phyloP scores from a whole-genome alignment of 176 grass and related monocot species.

The Metroxylon sagu region DNA sequence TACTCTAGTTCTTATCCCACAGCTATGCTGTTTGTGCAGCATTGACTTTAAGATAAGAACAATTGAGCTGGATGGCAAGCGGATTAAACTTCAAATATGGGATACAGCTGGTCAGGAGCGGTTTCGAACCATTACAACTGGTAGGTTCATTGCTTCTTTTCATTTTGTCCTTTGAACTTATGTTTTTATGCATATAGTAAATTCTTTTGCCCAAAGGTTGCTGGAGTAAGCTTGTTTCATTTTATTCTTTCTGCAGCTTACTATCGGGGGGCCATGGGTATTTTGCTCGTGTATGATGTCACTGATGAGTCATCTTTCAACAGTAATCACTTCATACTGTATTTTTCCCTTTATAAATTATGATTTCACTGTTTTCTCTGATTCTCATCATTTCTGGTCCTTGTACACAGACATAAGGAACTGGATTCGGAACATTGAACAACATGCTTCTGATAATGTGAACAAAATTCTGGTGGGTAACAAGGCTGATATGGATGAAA shows the following conservation, averaged over 20 bases:
- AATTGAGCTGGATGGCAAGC: constrained; percentile 21
- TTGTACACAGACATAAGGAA: constrained; percentile 17
- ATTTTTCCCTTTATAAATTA: background rate
- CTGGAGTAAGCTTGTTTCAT: background rate
- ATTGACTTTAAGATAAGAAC: constrained; percentile 24
- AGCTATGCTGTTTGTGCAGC: background rate
- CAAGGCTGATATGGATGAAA: constrained; percentile 21
- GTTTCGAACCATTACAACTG: constrained; percentile 22
- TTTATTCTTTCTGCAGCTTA: background rate
- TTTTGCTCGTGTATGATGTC: constrained; percentile 23
- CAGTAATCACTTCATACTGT: constrained; percentile 6
- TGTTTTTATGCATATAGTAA: no score
- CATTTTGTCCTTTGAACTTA: no score
- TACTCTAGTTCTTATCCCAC: background rate
- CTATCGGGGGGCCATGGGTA: constrained; percentile 20
- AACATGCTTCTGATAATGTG: constrained; percentile 22
- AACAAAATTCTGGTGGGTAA: constrained; percentile 21
- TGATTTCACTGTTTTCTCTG: background rate
- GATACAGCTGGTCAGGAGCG: constrained; percentile 23
- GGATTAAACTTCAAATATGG: constrained; percentile 23
- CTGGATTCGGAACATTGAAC: constrained; percentile 20
- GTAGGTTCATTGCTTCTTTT: background rate
- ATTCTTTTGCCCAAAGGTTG: background rate
- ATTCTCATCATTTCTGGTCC: background rate
- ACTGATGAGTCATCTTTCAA: constrained; percentile 21